These are phyloP conservation scores for Leccinum pellstonianum DNA, from an alignment of 768 basidiomycete genomes.

Conservation along the genomic window DNA sequence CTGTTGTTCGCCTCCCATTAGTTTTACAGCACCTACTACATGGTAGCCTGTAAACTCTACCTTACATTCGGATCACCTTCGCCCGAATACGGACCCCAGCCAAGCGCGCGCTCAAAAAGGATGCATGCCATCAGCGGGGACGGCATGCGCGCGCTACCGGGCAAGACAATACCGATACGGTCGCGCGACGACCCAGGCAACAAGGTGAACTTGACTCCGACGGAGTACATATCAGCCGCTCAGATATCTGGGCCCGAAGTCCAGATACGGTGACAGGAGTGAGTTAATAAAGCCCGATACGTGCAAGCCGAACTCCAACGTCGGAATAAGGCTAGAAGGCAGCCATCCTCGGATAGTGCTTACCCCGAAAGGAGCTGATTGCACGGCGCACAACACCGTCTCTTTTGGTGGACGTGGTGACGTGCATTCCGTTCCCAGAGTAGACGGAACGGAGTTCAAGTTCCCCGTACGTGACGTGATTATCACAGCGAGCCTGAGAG, in stretches of 20 bases:
- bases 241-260: neutral
- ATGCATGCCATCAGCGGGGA: neutral
- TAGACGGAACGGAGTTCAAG: neutral
- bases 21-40: neutral
- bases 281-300: conserved; percentile 8
- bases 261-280: neutral
- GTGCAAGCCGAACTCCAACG: neutral
- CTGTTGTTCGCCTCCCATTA: neutral
- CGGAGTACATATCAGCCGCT: neutral
- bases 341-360: neutral
- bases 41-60: neutral
- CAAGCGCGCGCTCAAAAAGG: neutral
- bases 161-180: conserved; percentile 6
- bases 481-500: neutral
- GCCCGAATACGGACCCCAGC: neutral
- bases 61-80: neutral
- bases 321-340: no score
- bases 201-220: no score
- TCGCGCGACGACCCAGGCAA: neutral
- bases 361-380: neutral
- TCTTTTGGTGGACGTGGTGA: neutral
- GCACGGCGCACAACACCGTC: neutral
- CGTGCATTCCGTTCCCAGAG: neutral
- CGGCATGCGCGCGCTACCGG: conserved; percentile 6
- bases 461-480: neutral